Conservation (phyloP, 2,329 filamentous ascomycete species). For the Colletotrichum liaoningense region DNA sequence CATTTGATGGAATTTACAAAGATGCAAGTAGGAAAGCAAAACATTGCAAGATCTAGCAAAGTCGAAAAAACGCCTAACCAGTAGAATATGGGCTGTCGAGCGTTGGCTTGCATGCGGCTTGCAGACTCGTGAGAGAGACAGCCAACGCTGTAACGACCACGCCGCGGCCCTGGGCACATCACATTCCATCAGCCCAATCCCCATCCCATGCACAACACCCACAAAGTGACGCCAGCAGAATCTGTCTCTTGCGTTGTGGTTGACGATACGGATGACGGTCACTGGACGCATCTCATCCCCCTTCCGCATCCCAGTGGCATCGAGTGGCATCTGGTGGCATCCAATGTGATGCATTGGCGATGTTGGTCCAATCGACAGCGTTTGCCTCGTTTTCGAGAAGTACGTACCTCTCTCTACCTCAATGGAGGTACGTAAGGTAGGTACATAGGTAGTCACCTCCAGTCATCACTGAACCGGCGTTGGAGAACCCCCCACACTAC, state of each 20-base stretch:
- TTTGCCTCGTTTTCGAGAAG: slow-evolving; percentile 2
- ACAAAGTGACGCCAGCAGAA: not conserved
- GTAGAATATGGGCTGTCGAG: not conserved
- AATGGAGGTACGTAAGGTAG: too few relatives aligned
- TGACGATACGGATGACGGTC: not conserved
- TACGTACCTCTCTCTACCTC: not conserved
- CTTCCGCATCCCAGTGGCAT: not conserved
- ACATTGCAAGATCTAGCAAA: not conserved
- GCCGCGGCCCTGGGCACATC: not conserved
- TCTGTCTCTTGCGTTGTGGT: not conserved
- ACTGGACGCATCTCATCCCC: not conserved
- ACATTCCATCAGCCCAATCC: not conserved
- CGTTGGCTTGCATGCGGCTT: not conserved
- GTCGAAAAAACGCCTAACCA: slow-evolving; percentile 15
- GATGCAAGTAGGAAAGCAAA: not conserved
- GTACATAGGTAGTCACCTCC: not conserved
- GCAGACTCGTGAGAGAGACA: not conserved
- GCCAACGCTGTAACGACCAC: not conserved
- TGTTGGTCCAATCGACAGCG: slow-evolving; percentile 3
- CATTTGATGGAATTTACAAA: not conserved
- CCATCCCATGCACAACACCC: not conserved
- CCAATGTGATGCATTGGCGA: not conserved
- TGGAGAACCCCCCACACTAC: not conserved
- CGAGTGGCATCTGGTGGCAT: not conserved
- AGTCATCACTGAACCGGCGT: not conserved